A percentile compares a stretch with the other conserved stretches of the same genome.
phyloP scores from a whole-genome alignment of 139 green algal genomes.

The Zygnema circumcarinatum region DNA sequence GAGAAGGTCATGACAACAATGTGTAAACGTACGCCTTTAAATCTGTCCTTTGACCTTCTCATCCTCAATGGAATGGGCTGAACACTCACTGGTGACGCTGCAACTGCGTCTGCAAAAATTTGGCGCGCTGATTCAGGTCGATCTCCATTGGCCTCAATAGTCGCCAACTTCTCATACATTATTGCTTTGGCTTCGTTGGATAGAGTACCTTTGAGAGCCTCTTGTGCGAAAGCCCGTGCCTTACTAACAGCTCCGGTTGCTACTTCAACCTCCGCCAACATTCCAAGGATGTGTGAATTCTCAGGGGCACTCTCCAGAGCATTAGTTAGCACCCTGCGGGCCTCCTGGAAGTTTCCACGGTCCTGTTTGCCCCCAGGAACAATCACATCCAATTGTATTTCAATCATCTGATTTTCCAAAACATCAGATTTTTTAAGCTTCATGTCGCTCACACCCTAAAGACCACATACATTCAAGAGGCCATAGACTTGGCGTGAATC shows the following conservation, averaged over 20 bases:
- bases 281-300: slow-evolving; percentile 18
- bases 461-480: too few species aligned
- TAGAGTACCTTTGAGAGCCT: background rate
- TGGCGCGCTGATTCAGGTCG: background rate
- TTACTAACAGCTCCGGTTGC: background rate
- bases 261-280: background rate
- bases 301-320: background rate
- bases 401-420: too few species aligned
- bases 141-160: background rate
- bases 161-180: background rate
- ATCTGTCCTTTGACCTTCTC: too few species aligned
- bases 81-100: background rate
- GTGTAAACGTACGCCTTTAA: too few species aligned
- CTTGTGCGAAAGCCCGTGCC: background rate
- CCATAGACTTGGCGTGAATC: too few species aligned
- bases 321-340: background rate
- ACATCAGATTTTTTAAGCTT: too few species aligned
- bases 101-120: background rate
- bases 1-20: too few species aligned
- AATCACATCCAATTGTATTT: too few species aligned
- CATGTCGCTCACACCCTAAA: too few species aligned
- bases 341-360: background rate
- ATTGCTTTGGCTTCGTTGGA: background rate
- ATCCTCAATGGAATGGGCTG: too few species aligned
- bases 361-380: background rate